Base-by-base conservation (phyloP, 2,329 filamentous ascomycete genomes). In the Pseudocercospora vitis region DNA sequence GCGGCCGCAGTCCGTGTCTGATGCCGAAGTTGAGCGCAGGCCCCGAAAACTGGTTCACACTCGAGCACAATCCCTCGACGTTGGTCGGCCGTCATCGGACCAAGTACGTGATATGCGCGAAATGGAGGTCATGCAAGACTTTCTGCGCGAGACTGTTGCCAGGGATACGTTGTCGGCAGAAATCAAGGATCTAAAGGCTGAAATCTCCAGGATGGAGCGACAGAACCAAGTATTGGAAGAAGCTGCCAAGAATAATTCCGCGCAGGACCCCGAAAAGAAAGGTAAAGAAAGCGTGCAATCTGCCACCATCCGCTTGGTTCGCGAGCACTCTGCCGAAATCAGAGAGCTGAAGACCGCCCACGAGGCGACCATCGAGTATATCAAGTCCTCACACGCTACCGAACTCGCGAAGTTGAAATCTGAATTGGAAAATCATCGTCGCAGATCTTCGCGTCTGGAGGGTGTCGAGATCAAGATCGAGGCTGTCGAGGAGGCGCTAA, bases 381-480 rank as follows among this genome's bases (percentile, higher is more conserved):
- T 67, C 29, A 58, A 63, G 52, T 49, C 57, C 11, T 52, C 53
- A 29, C 64, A 67, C 39, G 44, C 52, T 18, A 19, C 45, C 18
- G 62, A 68, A 48, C 48, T 68, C 14, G 45, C 59, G 19, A 52
- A 48, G 19, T 49, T 68, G 16, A 59, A 60, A 24, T 42, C 59
- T 8, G 65, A 69, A 35, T 49, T 65, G 29, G 65, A 65, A n/a
- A 57, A 49, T 24, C 62, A 61, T 26, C 60, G 62, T 12, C 59
- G 51, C n/a, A 49, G 50, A 31, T 62, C 63, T 4, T 58, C 61
- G 4, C 54, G 52, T 28, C 60, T 69, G 8, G 57, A 61, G 29
- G 61, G 64, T 18, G 65, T 69, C 6, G 67, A 70, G 16, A 50
- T 53, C 11, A 67, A 68, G 58, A 68, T 70, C 21, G 62, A 64